A percentile compares a stretch with the other conserved stretches of the same genome.
Evolutionary conservation across 768 basidiomycete species (phyloP).

Genomic region (Wakefieldia striispora): DNA sequence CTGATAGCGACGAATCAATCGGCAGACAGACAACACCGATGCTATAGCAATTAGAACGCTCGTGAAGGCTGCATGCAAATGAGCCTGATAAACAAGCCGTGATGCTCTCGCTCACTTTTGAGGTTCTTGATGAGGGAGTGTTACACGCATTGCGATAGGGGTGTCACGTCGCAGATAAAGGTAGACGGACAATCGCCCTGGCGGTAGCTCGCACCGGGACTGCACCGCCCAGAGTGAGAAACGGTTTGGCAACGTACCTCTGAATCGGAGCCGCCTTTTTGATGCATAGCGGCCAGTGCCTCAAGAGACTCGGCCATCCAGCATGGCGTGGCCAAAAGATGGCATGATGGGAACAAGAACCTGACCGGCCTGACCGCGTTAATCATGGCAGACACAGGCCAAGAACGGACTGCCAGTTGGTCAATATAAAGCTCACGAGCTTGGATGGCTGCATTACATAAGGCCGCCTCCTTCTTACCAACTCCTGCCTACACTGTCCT

Average conservation of each 20-base stretch:
- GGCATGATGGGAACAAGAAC: not conserved
- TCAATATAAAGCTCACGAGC: not conserved
- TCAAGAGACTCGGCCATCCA: conserved; percentile 8
- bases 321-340: conserved; percentile 2
- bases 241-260: too few relatives aligned
- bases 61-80: conserved; percentile 5
- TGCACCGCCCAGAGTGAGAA: too few relatives aligned
- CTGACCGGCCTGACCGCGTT: not conserved
- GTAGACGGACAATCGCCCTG: not conserved
- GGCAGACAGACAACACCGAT: conserved; percentile 1
- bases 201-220: not conserved
- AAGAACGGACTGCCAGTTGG: too few relatives aligned
- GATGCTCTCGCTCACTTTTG: conserved; percentile 9
- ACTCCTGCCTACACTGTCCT: too few relatives aligned
- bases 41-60: conserved; percentile 5
- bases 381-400: not conserved
- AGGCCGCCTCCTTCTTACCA: not conserved
- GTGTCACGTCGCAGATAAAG: not conserved
- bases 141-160: not conserved
- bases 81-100: not conserved
- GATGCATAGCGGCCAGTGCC: too few relatives aligned
- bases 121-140: conserved; percentile 4
- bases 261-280: too few relatives aligned
- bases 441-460: conserved; percentile 1
- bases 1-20: conserved; percentile 1